Evolutionary conservation across 164 flowering plant genomes (phyloP), one percentile per base, ranked within the genome.

Genomic region (Paratinospora sagittata): DNA sequence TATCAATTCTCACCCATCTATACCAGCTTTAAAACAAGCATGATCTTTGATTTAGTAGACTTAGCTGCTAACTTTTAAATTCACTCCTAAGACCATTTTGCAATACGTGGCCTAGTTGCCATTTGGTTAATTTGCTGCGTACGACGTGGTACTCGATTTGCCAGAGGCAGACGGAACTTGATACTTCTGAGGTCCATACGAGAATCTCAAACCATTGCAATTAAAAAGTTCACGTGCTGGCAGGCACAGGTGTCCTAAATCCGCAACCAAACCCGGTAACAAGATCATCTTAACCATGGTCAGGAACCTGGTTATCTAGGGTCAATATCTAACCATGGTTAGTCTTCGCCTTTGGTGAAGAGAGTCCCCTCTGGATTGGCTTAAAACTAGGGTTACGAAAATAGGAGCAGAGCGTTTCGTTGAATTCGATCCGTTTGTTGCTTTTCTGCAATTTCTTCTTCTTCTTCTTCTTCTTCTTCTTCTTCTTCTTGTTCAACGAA

Each of bases 311-410:
- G 5, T 47, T 14, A 26, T 61, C 26, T 12, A 26, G 17, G 34
- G 21, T 66, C 8, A 23, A 39, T 21, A 66, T 1, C 24, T 66
- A 21, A 36, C 49, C 17, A 66, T 4, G 27, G 49, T 66, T 66
- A 37, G 17, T 66, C n/a, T 39, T 63, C 41, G 7, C n/a, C 21
- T 27, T 30, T 11, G 65, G 8, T 66, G 41, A 39, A 36, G 68
- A 30, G 34, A 30, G 2, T 4, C 34, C 43, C 69, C 17, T 8
- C 10, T 19, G 5, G 68, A n/a, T 47, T 24, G 60, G 41, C 75
- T 66, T 41, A 37, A 73, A 41, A 65, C 34, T 65, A 72, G 74
- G 74, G 74, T 72, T 72, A 49, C 47, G 26, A 34, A 62, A 63
- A 65, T 6, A 30, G 34, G 4, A 30, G 34, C n/a, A 10, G 43